Conservation (phyloP, 2,329 filamentous ascomycete species). For the Aspergillus sp. region DNA sequence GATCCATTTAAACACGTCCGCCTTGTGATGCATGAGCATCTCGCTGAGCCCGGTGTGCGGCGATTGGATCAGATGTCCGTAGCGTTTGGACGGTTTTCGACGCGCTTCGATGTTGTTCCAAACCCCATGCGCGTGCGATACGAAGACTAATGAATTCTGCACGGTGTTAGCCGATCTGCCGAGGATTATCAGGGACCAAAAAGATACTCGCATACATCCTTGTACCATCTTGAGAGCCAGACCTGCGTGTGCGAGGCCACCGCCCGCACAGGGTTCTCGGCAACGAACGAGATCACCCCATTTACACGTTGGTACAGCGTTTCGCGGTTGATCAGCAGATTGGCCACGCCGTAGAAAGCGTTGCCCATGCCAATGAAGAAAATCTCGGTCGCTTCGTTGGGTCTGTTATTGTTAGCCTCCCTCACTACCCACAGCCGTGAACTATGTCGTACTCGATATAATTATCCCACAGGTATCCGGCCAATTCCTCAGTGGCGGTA, state of each 20-base stretch:
- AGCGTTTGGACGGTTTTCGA: conserved; percentile 49
- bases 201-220: conserved; percentile 40
- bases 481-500: conserved; percentile 56
- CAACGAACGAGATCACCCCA: conserved; percentile 73
- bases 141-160: conserved; percentile 66
- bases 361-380: conserved; percentile 86
- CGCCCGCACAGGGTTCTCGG: conserved; percentile 63
- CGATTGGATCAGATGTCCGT: conserved; percentile 46
- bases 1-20: conserved; percentile 43
- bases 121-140: conserved; percentile 64
- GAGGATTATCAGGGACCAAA: too few relatives aligned
- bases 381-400: conserved; percentile 60
- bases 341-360: conserved; percentile 73
- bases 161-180: not conserved
- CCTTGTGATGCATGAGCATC: conserved; percentile 49
- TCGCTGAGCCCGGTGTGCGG: conserved; percentile 42
- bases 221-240: conserved; percentile 70
- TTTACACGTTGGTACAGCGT: conserved; percentile 58
- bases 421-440: not conserved
- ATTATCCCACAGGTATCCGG: conserved; percentile 92
- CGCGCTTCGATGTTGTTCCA: conserved; percentile 59
- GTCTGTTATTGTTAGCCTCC: conserved; percentile 35
- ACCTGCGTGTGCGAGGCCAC: conserved; percentile 70
- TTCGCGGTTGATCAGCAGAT: conserved; percentile 66
- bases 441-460: conserved; percentile 61